Evolutionary conservation across 2,329 filamentous ascomycete species (phyloP).

Genomic region (Thielaviopsis cerberus): DNA sequence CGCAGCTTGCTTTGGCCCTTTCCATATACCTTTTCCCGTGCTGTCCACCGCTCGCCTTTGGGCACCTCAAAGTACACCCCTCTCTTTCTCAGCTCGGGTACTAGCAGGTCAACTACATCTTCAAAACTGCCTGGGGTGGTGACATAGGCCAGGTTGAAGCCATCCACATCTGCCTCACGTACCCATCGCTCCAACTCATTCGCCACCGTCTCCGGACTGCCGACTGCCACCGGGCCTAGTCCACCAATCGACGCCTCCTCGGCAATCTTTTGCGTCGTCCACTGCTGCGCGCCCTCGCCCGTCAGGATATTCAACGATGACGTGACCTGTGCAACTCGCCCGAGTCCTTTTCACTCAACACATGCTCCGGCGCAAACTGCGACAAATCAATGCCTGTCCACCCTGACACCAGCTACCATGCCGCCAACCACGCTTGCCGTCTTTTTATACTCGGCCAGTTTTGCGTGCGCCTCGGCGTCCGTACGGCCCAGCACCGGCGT

Average conservation of each 20-base stretch:
- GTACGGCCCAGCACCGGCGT: slow-evolving; percentile 16
- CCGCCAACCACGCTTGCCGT: slow-evolving; percentile 35
- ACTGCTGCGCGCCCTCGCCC: slow-evolving; percentile 24
- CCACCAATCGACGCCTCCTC: slow-evolving; percentile 25
- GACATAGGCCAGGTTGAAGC: slow-evolving; percentile 25
- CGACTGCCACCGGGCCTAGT: slow-evolving; percentile 20
- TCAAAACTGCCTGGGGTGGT: slow-evolving; percentile 23
- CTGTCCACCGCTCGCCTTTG: slow-evolving; percentile 25
- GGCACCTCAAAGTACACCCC: slow-evolving; percentile 18
- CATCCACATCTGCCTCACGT: slow-evolving; percentile 24
- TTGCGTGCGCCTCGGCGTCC: slow-evolving; percentile 33
- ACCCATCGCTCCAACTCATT: slow-evolving; percentile 28
- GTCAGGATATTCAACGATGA: slow-evolving; percentile 29
- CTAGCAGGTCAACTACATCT: slow-evolving; percentile 18
- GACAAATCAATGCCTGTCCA: slow-evolving; percentile 44
- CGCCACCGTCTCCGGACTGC: slow-evolving; percentile 24
- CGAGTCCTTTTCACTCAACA: slow-evolving; percentile 35
- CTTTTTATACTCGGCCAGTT: slow-evolving; percentile 30
- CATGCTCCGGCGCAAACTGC: slow-evolving; percentile 36
- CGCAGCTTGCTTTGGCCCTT: slow-evolving; percentile 36
- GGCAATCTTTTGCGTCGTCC: slow-evolving; percentile 27
- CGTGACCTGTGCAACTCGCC: slow-evolving; percentile 31
- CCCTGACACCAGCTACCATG: slow-evolving; percentile 34
- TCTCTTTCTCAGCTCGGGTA: slow-evolving; percentile 17
- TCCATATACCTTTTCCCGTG: slow-evolving; percentile 44